Evolutionary conservation across 176 grass and related monocot genomes (phyloP).

Genomic region (Musa acuminata): DNA sequence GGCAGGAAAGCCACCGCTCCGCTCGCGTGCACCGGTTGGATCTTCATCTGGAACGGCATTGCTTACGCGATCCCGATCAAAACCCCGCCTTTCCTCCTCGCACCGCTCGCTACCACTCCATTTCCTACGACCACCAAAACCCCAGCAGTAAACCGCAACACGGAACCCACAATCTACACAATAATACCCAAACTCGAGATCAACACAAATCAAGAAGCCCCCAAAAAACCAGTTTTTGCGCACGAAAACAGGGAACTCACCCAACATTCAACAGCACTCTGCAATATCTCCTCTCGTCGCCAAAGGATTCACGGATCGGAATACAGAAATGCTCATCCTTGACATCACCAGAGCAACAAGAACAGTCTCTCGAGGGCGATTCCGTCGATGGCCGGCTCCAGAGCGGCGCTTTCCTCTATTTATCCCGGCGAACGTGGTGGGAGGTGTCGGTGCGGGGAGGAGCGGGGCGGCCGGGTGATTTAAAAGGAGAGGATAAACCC

Average conservation of each 20-base stretch:
- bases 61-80: constrained; percentile 13
- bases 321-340: neutral
- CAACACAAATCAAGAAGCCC: neutral
- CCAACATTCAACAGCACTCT: neutral
- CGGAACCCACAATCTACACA: neutral
- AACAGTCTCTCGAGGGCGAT: neutral
- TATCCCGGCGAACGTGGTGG: neutral
- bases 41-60: constrained; percentile 48
- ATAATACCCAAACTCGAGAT: neutral
- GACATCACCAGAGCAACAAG: neutral
- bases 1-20: constrained; percentile 11
- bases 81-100: neutral
- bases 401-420: neutral
- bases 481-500: neutral
- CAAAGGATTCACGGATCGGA: neutral
- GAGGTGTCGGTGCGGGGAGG: neutral
- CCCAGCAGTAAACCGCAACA: neutral
- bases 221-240: neutral
- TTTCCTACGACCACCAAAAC: neutral
- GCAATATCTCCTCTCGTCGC: neutral
- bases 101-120: constrained; percentile 3
- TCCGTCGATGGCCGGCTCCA: neutral
- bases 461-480: neutral
- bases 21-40: constrained; percentile 37
- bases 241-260: neutral